Evolutionary conservation across 2,329 filamentous ascomycete genomes (phyloP).

Genomic region (Metarhizium humberi): DNA sequence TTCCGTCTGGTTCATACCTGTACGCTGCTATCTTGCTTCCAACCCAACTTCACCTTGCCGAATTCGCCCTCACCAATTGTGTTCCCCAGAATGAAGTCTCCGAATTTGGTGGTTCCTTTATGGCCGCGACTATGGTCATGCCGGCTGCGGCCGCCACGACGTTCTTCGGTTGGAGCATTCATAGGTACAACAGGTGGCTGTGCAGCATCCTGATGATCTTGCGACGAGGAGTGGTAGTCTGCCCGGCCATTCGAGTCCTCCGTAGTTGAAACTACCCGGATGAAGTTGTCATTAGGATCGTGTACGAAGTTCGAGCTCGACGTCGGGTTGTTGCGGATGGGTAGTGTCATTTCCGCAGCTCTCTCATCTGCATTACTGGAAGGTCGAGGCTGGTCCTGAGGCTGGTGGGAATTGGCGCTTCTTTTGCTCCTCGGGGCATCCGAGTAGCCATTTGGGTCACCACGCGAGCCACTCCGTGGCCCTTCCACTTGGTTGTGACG

Average conservation of each 20-base stretch:
- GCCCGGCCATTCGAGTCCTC: slow-evolving; percentile 21
- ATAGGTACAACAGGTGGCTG: slow-evolving; percentile 34
- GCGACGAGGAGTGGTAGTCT: slow-evolving; percentile 15
- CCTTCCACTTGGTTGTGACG: slow-evolving; percentile 29
- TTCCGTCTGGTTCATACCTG: slow-evolving; percentile 41
- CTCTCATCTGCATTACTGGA: slow-evolving; percentile 31
- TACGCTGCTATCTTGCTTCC: slow-evolving; percentile 90
- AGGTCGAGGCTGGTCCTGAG: slow-evolving; percentile 30
- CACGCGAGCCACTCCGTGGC: slow-evolving; percentile 23
- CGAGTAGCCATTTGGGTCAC: slow-evolving; percentile 17
- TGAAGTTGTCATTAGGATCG: slow-evolving; percentile 72
- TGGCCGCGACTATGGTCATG: slow-evolving; percentile 46
- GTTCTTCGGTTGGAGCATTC: slow-evolving; percentile 35
- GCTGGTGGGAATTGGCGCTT: slow-evolving; percentile 13
- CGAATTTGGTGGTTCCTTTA: slow-evolving; percentile 74
- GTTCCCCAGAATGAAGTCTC: slow-evolving; percentile 90
- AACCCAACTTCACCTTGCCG: slow-evolving; percentile 96
- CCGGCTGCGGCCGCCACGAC: slow-evolving; percentile 43
- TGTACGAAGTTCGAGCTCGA: slow-evolving; percentile 50
- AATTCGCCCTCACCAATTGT: slow-evolving; percentile 97
- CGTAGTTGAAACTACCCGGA: slow-evolving; percentile 50
- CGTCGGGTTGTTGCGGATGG: slow-evolving; percentile 33
- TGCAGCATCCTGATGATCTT: slow-evolving; percentile 31
- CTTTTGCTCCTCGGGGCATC: slow-evolving; percentile 23
- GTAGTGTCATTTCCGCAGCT: slow-evolving; percentile 27